These are phyloP conservation scores for Fragilaria radians DNA, from an alignment of 108 stramenopile genomes.

Conservation along the genomic window DNA sequence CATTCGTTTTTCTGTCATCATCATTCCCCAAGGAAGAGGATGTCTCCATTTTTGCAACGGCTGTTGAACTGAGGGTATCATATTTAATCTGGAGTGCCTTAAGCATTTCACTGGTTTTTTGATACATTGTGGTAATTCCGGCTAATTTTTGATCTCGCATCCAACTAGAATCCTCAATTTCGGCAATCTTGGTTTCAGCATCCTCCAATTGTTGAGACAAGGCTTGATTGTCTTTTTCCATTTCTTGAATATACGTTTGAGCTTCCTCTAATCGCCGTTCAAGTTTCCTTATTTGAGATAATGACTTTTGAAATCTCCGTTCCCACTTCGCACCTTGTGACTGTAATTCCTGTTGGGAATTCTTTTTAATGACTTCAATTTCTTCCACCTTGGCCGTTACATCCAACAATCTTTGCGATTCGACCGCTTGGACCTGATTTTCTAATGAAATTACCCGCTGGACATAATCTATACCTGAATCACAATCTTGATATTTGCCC, in stretches of 20 bases:
- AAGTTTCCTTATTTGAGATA: neutral
- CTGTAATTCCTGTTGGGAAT: neutral
- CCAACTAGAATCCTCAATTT: neutral
- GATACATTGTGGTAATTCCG: neutral
- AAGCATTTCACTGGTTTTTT: neutral
- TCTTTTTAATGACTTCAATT: neutral
- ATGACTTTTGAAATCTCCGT: neutral
- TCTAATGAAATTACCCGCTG: neutral
- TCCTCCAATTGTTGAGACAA: neutral
- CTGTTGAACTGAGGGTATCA: no score
- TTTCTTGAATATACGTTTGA: neutral
- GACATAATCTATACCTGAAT: neutral
- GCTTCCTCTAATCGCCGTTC: neutral
- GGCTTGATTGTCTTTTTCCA: neutral
- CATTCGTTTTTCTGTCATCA: no score
- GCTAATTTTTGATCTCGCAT: neutral
- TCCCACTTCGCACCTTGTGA: neutral
- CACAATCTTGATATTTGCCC: neutral
- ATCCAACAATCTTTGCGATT: neutral
- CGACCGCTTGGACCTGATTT: neutral
- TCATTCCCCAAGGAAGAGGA: no score
- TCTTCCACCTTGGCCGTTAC: neutral
- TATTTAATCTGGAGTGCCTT: neutral
- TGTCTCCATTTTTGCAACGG: no score
- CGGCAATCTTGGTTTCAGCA: neutral